Percentiles rank a stretch among this genome's conserved stretches.
These are phyloP conservation scores for Neurospora terricola DNA, from an alignment of 495 filamentous ascomycete species.

Conservation along the genomic window DNA sequence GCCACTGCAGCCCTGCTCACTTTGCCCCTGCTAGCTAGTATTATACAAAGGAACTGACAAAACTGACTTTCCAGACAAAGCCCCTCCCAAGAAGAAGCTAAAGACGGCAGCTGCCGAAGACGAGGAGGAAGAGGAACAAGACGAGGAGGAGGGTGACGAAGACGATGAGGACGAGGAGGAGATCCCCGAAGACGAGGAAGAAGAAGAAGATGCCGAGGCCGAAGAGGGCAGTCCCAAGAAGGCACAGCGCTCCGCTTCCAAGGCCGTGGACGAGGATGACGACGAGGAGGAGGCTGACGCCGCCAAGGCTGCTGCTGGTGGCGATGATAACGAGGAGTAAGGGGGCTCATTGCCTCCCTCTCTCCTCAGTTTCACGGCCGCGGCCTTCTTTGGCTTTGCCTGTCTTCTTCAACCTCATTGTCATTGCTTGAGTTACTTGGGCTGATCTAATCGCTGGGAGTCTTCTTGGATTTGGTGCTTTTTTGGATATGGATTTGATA, in stretches of 20 bases:
- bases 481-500: neutral
- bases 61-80: slow-evolving; percentile 16
- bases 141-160: slow-evolving; percentile 23
- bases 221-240: slow-evolving; percentile 9
- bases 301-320: slow-evolving; percentile 17
- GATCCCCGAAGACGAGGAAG: slow-evolving; percentile 19
- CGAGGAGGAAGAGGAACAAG: slow-evolving; percentile 22
- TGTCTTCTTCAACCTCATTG: neutral
- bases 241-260: slow-evolving; percentile 15
- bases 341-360: neutral
- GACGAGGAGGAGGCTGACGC: slow-evolving; percentile 7
- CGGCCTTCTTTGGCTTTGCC: neutral
- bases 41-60: neutral
- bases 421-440: neutral
- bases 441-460: neutral
- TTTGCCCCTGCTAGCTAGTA: neutral
- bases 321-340: slow-evolving; percentile 28
- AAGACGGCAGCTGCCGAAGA: slow-evolving; percentile 29
- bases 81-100: slow-evolving; percentile 39
- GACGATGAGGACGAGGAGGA: slow-evolving; percentile 25
- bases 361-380: neutral
- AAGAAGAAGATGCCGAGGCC: slow-evolving; percentile 14
- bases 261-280: slow-evolving; percentile 23
- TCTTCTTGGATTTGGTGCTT: neutral
- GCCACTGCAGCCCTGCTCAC: neutral